Evolutionary conservation across 805 yeast genomes (phyloP).

Genomic region (Schwanniomyces yamadae): DNA sequence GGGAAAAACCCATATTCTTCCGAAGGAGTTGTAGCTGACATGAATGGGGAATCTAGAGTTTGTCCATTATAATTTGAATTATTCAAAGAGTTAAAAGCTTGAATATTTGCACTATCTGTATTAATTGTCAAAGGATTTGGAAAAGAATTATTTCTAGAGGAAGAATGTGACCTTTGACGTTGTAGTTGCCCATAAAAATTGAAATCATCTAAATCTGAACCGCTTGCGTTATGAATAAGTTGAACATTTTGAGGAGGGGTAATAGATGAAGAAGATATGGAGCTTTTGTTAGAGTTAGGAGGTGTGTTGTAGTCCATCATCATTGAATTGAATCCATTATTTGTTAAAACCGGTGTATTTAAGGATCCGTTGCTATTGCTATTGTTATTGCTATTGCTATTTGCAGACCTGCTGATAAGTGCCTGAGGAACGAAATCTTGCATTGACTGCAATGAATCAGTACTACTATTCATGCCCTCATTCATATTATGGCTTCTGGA

Average conservation of each 20-base stretch:
- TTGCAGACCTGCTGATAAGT: slow-evolving; percentile 32
- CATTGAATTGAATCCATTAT: slow-evolving; percentile 31
- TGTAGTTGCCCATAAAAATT: slow-evolving; percentile 17
- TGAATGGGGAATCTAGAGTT: slow-evolving; percentile 41
- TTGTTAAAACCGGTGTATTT: slow-evolving; percentile 6
- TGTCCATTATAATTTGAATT: slow-evolving; percentile 8
- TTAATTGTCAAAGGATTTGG: slow-evolving; percentile 39
- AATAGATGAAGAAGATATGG: slow-evolving; percentile 17
- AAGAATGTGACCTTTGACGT: slow-evolving; percentile 21
- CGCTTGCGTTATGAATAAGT: slow-evolving; percentile 9
- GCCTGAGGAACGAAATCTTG: slow-evolving; percentile 45
- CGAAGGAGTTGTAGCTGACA: slow-evolving; percentile 36
- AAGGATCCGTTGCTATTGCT: slow-evolving; percentile 6
- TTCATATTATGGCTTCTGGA: slow-evolving; percentile 23
- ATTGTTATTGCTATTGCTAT: no score
- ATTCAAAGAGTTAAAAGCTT: slow-evolving; percentile 22
- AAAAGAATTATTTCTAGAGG: slow-evolving; percentile 22
- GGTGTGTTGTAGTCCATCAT: slow-evolving; percentile 44
- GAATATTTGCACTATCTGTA: slow-evolving; percentile 32
- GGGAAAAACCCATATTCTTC: slow-evolving; percentile 36
- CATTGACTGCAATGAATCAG: slow-evolving; percentile 44
- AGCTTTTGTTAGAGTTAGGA: slow-evolving; percentile 33
- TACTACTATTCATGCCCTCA: slow-evolving; percentile 25
- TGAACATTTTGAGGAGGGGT: slow-evolving; percentile 12
- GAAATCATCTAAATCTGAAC: slow-evolving; percentile 34